Evolutionary conservation across 345 rosid genomes (phyloP), one percentile per base, ranked within the genome.

Genomic region (Arabidopsis thaliana): DNA sequence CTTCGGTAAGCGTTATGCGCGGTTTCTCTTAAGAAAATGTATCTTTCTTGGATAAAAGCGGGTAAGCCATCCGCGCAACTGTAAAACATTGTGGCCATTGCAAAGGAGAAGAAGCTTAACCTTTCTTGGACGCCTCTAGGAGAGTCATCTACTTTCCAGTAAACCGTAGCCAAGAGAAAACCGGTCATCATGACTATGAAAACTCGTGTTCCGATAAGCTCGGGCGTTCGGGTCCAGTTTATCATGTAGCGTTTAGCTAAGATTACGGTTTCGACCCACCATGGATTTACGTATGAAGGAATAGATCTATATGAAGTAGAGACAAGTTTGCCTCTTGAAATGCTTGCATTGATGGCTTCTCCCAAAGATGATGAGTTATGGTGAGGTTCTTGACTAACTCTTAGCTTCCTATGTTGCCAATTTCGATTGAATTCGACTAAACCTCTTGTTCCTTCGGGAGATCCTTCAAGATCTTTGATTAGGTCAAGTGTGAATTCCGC

Each of bases 401-500:
- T 62, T 25, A 61, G 71, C 13, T 72, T 67, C 6, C 40, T 60
- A 7, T 40, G 25, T 73, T 85, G 88, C 96, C 99, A 89, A 23
- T 78, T 60, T 57, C 45, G 79, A 76, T 88, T 86, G 81, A 92
- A 90, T 69, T 90, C 89, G 9, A 89, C 96, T 36, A 95, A 69
- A 24, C 64, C 44, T 38, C 65, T 83, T 2, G 87, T 84, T 61
- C 97, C 94, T 9, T 79, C 60, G 0, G 80, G 84, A 3, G 97
- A 87, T 67, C 79, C 96, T 49, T 81, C 83, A 49, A 71, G 77
- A 32, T 77, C 83, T 72, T 62, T 72, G 67, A 91, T 93, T 60
- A 93, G 87, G 65, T 93, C 97, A 5, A 93, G 82, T 42, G 89
- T 87, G 73, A 91, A 88, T 64, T 93, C 97, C 0, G 90, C 77